Percentiles rank a stretch among this genome's conserved stretches.
Conservation (phyloP, 2,329 filamentous ascomycete genomes). For the Pyricularia pennisetigena region DNA sequence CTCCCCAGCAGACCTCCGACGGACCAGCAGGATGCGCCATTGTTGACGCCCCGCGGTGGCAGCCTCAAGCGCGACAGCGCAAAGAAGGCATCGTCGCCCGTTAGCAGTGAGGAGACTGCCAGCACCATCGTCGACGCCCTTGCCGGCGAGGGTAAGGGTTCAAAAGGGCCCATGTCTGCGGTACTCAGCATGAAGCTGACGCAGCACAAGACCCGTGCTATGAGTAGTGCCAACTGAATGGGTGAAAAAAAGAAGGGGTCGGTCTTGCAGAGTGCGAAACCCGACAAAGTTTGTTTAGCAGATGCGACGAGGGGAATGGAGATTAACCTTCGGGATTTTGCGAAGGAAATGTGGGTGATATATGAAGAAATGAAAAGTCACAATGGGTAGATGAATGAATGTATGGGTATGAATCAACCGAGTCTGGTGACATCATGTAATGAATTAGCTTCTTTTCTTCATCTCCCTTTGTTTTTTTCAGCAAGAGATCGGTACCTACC, state of each 20-base stretch:
- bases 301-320: background rate
- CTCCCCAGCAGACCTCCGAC: background rate
- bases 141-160: background rate
- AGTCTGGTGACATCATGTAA: background rate
- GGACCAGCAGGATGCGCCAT: background rate
- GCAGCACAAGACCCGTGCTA: background rate
- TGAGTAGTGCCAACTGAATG: background rate
- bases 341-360: background rate
- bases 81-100: background rate
- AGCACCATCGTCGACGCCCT: background rate
- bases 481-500: background rate
- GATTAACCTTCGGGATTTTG: background rate
- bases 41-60: background rate
- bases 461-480: background rate
- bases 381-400: background rate
- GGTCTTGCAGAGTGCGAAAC: background rate
- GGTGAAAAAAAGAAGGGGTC: background rate
- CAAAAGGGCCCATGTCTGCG: background rate
- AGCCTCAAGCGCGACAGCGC: background rate
- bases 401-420: background rate
- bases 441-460: background rate
- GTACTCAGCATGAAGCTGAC: background rate
- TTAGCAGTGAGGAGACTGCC: background rate
- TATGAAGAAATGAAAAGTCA: background rate
- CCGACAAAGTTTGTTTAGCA: background rate